Base-by-base conservation (phyloP, 2,329 filamentous ascomycete species). In the Fusarium goolgardi region DNA sequence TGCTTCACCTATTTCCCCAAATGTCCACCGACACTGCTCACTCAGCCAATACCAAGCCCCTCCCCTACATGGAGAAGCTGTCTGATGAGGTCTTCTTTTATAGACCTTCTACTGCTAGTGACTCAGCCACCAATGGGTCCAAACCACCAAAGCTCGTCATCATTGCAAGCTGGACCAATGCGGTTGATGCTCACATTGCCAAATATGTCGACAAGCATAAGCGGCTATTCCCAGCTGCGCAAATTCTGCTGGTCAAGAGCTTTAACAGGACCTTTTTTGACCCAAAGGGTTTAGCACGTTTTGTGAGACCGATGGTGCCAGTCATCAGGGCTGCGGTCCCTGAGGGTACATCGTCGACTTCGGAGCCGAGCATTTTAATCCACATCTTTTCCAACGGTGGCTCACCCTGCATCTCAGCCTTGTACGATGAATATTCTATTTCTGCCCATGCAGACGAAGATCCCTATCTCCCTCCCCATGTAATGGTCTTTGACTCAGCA, bases 191-290 rank as follows among this genome's bases (percentile, higher is more conserved):
- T 4, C 56, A 69, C 7, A 62, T 68, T n/a, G 60, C 65, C 35
- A 69, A 68, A 31, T 68, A 66, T 25, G 49, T 66, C 44, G 46
- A 62, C 6, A 62, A 55, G 32, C 44, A 68, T 41, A 69, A 51
- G 29, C 21, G 25, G 12, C 0, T 58, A 9, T 52, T 55, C 20
- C 55, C 52, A 1, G 20, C 13, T 9, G 49, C 52, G 0, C 41
- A 65, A 3, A 31, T 69, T 16, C n/a, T 69, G 1, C 35, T 66
- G 4, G 37, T 52, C 2, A 49, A 51, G 44, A 66, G 52, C n/a
- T 52, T 16, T 2, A 66, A 29, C 29, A 57, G 40, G 23, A 55
- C 39, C 16, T 18, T 69, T 6, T 50, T 66, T 8, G 16, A 55
- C 3, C 37, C 55, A 0, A 27, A 44, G 1, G 20, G 13, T 29